A percentile compares a stretch with the other conserved stretches of the same genome.
Evolutionary conservation across 2,329 filamentous ascomycete genomes (phyloP).

Genomic region (Pyricularia grisea): DNA sequence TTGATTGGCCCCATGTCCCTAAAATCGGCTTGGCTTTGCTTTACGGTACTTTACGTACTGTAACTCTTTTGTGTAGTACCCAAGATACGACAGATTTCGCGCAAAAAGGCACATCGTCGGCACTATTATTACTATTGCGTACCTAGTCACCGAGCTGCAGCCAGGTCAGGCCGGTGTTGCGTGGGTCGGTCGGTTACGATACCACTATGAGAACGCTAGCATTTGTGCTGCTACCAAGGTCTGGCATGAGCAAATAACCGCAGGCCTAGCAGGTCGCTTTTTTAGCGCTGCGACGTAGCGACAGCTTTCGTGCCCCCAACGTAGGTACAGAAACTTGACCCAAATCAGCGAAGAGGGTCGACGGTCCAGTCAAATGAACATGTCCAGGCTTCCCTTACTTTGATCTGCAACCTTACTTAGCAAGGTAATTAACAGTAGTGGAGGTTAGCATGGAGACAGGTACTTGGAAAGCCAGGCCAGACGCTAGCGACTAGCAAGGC

Average conservation of each 20-base stretch:
- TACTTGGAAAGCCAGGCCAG: background rate
- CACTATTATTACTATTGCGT: background rate
- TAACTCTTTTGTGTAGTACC: too few relatives aligned
- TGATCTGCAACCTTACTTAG: too few relatives aligned
- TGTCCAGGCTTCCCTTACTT: too few relatives aligned
- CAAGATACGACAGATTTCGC: background rate
- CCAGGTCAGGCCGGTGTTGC: background rate
- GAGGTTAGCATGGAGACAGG: background rate
- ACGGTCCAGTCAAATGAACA: too few relatives aligned
- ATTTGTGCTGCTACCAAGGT: background rate
- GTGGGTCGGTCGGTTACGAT: background rate
- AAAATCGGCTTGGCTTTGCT: background rate
- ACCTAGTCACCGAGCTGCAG: background rate
- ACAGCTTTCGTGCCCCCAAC: too few relatives aligned
- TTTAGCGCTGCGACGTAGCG: too few relatives aligned
- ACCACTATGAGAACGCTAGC: background rate
- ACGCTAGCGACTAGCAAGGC: background rate
- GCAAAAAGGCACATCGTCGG: background rate
- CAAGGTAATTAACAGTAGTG: background rate
- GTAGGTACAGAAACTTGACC: too few relatives aligned
- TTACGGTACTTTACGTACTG: background rate
- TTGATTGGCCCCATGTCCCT: background rate
- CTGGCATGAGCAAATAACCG: too few relatives aligned
- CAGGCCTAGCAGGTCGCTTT: too few relatives aligned
- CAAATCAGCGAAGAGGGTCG: too few relatives aligned